Conservation (phyloP, 495 filamentous ascomycete species). For the Aspergillus egyptiacus region DNA sequence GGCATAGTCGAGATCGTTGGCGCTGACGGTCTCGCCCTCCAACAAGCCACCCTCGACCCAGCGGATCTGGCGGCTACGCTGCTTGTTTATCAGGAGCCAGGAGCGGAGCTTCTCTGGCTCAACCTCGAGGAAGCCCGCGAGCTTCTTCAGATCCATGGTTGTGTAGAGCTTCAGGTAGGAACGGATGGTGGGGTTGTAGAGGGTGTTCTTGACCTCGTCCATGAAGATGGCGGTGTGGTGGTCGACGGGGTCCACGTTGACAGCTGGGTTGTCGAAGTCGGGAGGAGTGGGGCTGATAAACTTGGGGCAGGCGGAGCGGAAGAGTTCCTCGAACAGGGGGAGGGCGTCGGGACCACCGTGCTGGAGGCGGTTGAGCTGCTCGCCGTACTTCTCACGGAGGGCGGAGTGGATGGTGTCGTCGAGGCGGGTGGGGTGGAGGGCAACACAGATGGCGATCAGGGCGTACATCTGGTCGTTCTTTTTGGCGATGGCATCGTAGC, state of each 20-base stretch:
- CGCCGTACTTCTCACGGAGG: slow-evolving; percentile 96
- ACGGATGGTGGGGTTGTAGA: slow-evolving; percentile 84
- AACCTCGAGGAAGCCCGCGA: slow-evolving; percentile 93
- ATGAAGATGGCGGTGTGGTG: slow-evolving; percentile 97
- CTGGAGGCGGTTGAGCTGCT: slow-evolving; percentile 92
- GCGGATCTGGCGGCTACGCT: slow-evolving; percentile 90
- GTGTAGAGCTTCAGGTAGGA: slow-evolving; percentile 99
- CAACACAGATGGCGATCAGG: slow-evolving; percentile 95
- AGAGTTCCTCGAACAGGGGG: slow-evolving; percentile 94
- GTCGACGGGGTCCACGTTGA: slow-evolving; percentile 94
- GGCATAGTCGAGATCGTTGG: slow-evolving; percentile 93
- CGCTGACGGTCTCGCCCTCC: slow-evolving; percentile 86
- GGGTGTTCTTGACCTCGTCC: slow-evolving; percentile 99
- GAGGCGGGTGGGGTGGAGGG: slow-evolving; percentile 91
- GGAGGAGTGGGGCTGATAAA: slow-evolving; percentile 97
- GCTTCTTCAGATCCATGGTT: slow-evolving; percentile 97
- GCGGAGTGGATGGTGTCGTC: slow-evolving; percentile 99
- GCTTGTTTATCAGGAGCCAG: slow-evolving; percentile 94
- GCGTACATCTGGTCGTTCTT: slow-evolving; percentile 99
- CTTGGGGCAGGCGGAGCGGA: slow-evolving; percentile 92
- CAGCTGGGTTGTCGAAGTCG: slow-evolving; percentile 89
- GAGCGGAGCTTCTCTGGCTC: slow-evolving; percentile 85
- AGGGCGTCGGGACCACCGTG: slow-evolving; percentile 90
- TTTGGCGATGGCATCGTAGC: slow-evolving; percentile 97
- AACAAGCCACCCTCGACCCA: slow-evolving; percentile 87